phyloP scores from a whole-genome alignment of 805 yeast genomes.

The Sugiyamaella lignohabitans region DNA sequence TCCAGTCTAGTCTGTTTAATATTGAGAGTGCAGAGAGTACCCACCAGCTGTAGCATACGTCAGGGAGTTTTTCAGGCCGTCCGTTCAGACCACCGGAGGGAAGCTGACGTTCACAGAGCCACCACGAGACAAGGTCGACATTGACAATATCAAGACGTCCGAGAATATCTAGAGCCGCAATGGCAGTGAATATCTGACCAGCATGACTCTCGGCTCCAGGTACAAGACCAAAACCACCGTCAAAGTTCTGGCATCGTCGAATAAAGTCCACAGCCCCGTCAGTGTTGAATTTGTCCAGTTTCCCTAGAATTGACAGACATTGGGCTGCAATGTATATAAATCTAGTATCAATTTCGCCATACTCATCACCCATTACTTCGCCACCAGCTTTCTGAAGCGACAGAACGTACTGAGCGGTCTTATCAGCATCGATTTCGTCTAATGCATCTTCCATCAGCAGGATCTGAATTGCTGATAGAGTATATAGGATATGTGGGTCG shows the following conservation, averaged over 20 bases:
- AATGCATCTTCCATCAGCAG: constrained; percentile 59
- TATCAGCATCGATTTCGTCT: constrained; percentile 34
- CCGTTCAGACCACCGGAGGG: constrained; percentile 91
- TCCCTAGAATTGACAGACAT: constrained; percentile 62
- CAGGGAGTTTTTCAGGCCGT: constrained; percentile 91
- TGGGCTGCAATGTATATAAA: constrained; percentile 81
- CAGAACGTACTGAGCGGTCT: constrained; percentile 32
- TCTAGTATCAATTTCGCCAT: constrained; percentile 90
- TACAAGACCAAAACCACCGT: constrained; percentile 89
- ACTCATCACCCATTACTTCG: constrained; percentile 80
- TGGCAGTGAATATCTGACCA: constrained; percentile 82
- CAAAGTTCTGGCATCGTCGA: constrained; percentile 72
- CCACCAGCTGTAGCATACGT: constrained; percentile 99
- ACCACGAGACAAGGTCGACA: constrained; percentile 51
- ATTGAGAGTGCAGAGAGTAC: constrained; percentile 70
- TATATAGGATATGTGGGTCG: constrained; percentile 80
- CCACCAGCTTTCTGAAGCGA: constrained; percentile 55
- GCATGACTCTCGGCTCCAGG: constrained; percentile 97
- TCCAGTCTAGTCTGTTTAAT: constrained; percentile 64
- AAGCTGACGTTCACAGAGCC: constrained; percentile 90
- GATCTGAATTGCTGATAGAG: constrained; percentile 82
- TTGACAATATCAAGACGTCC: constrained; percentile 47
- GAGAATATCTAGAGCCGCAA: constrained; percentile 72
- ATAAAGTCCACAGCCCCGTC: constrained; percentile 55
- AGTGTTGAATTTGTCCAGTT: constrained; percentile 43